Evolutionary conservation across 352 stramenopile genomes (phyloP).

Genomic region (Phytopythium cucurbitacearum): DNA sequence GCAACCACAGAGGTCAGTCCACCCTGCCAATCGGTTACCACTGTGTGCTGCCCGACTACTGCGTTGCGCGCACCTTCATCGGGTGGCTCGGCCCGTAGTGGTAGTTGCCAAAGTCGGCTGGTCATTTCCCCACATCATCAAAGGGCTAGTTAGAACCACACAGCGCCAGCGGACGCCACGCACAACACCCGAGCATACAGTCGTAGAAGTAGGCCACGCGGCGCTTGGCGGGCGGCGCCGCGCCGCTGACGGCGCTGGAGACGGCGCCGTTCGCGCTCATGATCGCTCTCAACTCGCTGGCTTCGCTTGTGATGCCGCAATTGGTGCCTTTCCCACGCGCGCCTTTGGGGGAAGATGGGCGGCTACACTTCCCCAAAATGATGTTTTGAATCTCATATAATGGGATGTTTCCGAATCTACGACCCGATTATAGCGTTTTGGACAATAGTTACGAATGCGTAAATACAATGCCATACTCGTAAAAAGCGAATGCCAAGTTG

Average conservation of each 20-base stretch:
- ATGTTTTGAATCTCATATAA: too few species aligned
- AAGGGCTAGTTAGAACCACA: background rate
- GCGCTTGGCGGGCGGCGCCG: conserved; percentile 46
- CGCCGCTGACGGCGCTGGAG: conserved; percentile 24
- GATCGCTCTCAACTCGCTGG: background rate
- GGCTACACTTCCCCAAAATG: too few species aligned
- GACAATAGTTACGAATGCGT: too few species aligned
- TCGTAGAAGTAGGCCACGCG: conserved; percentile 90
- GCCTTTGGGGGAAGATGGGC: too few species aligned
- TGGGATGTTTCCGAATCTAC: too few species aligned
- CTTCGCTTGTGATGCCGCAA: too few species aligned
- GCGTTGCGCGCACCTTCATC: conserved; percentile 61
- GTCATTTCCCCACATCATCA: background rate
- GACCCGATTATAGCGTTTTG: too few species aligned
- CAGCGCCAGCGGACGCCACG: background rate
- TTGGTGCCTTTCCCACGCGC: too few species aligned
- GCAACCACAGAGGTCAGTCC: background rate
- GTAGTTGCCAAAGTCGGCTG: conserved; percentile 98
- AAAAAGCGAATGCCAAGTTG: too few species aligned
- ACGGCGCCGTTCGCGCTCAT: conserved; percentile 17
- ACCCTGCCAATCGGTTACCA: background rate
- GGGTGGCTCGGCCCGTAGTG: conserved; percentile 96
- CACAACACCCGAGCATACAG: conserved; percentile 27
- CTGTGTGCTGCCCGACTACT: conserved; percentile 1
- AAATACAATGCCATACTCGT: too few species aligned